Conservation (phyloP, 164 flowering plant genomes). For the Houttuynia cordata region DNA sequence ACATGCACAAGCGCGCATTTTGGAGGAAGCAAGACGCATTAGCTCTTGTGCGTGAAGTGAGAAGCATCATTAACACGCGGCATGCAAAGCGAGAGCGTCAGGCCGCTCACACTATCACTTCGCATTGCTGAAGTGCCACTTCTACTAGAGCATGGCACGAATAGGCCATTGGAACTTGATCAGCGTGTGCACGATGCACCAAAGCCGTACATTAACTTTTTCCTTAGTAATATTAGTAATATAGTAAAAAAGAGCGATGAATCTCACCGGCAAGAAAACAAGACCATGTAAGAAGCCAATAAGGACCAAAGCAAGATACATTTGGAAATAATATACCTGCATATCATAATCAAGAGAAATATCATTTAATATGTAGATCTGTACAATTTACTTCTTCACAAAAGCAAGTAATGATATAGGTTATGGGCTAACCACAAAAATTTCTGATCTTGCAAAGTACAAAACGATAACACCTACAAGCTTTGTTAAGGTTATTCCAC, state of each 20-base stretch:
- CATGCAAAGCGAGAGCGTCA: no score
- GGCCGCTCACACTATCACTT: no score
- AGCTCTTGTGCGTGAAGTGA: no score
- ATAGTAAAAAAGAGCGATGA: neutral
- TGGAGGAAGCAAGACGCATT: no score
- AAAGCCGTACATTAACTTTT: no score
- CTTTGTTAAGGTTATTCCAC: slow-evolving; percentile 95
- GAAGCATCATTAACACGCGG: no score
- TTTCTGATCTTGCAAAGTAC: slow-evolving; percentile 69
- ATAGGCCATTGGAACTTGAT: no score
- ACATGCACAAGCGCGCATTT: no score
- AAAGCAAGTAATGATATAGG: neutral
- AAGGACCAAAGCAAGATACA: slow-evolving; percentile 81
- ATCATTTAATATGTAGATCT: neutral
- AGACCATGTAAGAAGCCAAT: slow-evolving; percentile 92
- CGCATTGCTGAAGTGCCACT: no score
- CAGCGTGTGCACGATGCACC: no score
- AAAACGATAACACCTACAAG: slow-evolving; percentile 92
- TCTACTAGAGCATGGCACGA: no score
- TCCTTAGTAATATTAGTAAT: neutral
- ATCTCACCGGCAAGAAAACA: slow-evolving; percentile 77
- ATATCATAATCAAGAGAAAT: slow-evolving; percentile 6
- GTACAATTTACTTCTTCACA: neutral
- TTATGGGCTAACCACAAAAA: slow-evolving; percentile 63
- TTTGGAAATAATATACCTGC: slow-evolving; percentile 96